A percentile compares a stretch with the other conserved stretches of the same genome.
phyloP scores from a whole-genome alignment of 352 stramenopile species.

The Globisporangium takayamanum region DNA sequence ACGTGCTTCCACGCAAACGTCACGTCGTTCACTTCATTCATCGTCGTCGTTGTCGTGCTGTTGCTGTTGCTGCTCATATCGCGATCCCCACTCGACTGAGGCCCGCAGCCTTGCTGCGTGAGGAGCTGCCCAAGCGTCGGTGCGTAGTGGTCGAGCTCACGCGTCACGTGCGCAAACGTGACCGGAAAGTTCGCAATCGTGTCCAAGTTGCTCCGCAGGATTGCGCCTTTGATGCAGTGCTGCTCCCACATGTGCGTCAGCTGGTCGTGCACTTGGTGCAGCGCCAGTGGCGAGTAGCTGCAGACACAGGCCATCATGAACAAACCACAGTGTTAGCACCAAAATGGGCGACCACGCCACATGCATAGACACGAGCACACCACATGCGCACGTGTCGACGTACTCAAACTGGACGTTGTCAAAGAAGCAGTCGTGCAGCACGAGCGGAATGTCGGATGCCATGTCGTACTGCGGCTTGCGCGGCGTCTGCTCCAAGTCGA shows the following conservation, averaged over 20 bases:
- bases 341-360: background rate
- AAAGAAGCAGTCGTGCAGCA: slow-evolving; percentile 97
- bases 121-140: slow-evolving; percentile 75
- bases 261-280: slow-evolving; percentile 73
- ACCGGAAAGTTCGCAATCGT: slow-evolving; percentile 44
- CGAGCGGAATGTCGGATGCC: slow-evolving; percentile 91
- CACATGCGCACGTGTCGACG: slow-evolving; percentile 10
- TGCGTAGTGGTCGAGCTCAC: slow-evolving; percentile 68
- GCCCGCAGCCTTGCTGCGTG: slow-evolving; percentile 30
- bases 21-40: slow-evolving; percentile 1
- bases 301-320: slow-evolving; percentile 1
- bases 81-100: too few relatives aligned
- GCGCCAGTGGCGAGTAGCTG: slow-evolving; percentile 58
- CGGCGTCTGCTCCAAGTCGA: slow-evolving; percentile 89
- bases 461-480: slow-evolving; percentile 93
- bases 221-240: slow-evolving; percentile 56
- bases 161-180: slow-evolving; percentile 32
- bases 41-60: slow-evolving; percentile 8
- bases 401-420: slow-evolving; percentile 74
- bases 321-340: slow-evolving; percentile 19
- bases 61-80: background rate
- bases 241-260: slow-evolving; percentile 86
- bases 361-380: slow-evolving; percentile 1
- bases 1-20: slow-evolving; percentile 51
- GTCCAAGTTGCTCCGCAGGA: slow-evolving; percentile 69